Conservation (phyloP, 305 asterid species). For the Fraxinus ornus region DNA sequence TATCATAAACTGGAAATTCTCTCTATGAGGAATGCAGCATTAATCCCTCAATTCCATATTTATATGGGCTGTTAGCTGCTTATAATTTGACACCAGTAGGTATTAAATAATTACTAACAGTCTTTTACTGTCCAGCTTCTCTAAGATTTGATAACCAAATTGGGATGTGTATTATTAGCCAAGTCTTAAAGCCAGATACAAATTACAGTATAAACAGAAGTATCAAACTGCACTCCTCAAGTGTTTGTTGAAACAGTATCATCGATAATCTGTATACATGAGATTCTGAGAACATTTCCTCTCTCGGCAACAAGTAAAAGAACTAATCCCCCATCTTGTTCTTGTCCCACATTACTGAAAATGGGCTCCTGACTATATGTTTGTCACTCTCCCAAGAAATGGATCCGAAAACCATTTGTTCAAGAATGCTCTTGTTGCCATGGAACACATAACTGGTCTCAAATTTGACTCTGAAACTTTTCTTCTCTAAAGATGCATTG, state of each 20-base stretch:
- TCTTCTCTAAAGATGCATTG: neutral
- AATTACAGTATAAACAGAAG: neutral
- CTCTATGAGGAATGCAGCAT: neutral
- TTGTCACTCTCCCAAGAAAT: conserved; percentile 15
- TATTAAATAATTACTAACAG: neutral
- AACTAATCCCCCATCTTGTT: neutral
- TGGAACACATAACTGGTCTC: conserved; percentile 1
- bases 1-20: neutral
- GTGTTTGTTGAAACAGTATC: neutral
- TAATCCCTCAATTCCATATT: neutral
- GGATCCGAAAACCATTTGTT: conserved; percentile 21
- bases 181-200: neutral
- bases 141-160: neutral
- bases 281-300: neutral
- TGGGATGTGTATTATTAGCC: neutral
- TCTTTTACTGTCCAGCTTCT: neutral
- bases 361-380: conserved; percentile 11
- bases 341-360: conserved; percentile 3
- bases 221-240: neutral
- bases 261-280: neutral
- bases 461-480: conserved; percentile 4
- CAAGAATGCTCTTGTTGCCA: neutral
- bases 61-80: neutral
- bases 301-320: neutral
- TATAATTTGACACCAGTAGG: neutral